phyloP scores from a whole-genome alignment of 495 filamentous ascomycete genomes.

The Friedmanniomyces simplex region DNA sequence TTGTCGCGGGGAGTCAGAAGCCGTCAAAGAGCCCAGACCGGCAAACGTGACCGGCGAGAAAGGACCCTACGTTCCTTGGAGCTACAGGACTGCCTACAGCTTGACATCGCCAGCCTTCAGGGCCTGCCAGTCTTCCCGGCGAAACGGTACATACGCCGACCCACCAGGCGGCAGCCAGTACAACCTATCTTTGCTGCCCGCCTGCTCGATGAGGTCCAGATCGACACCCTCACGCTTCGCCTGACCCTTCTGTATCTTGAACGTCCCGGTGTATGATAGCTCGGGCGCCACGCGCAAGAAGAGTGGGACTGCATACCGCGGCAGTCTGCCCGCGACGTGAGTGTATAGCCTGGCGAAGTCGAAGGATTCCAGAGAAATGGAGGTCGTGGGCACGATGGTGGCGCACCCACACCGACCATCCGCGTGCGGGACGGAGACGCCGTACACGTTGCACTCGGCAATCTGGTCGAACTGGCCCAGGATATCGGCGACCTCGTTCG shows the following conservation, averaged over 20 bases:
- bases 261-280: slow-evolving; percentile 24
- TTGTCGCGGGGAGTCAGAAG: too few species aligned
- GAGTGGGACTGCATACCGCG: slow-evolving; percentile 29
- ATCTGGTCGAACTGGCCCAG: slow-evolving; percentile 56
- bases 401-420: slow-evolving; percentile 36
- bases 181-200: slow-evolving; percentile 20
- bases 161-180: slow-evolving; percentile 25
- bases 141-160: slow-evolving; percentile 24
- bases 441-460: slow-evolving; percentile 70
- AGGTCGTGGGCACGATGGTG: slow-evolving; percentile 18
- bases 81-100: slow-evolving; percentile 3
- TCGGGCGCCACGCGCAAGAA: slow-evolving; percentile 26
- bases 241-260: slow-evolving; percentile 24
- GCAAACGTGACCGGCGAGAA: too few species aligned
- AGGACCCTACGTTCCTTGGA: too few species aligned
- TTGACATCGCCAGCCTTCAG: slow-evolving; percentile 23
- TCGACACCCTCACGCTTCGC: slow-evolving; percentile 23
- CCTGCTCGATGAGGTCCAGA: slow-evolving; percentile 32
- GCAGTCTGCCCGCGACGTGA: slow-evolving; percentile 23
- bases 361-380: slow-evolving; percentile 3
- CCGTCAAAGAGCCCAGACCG: too few species aligned
- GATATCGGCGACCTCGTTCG: slow-evolving; percentile 62
- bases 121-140: slow-evolving; percentile 23
- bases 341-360: slow-evolving; percentile 19
- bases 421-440: slow-evolving; percentile 51